phyloP scores from a whole-genome alignment of 495 filamentous ascomycete genomes.

The Penicillium cinerascens region DNA sequence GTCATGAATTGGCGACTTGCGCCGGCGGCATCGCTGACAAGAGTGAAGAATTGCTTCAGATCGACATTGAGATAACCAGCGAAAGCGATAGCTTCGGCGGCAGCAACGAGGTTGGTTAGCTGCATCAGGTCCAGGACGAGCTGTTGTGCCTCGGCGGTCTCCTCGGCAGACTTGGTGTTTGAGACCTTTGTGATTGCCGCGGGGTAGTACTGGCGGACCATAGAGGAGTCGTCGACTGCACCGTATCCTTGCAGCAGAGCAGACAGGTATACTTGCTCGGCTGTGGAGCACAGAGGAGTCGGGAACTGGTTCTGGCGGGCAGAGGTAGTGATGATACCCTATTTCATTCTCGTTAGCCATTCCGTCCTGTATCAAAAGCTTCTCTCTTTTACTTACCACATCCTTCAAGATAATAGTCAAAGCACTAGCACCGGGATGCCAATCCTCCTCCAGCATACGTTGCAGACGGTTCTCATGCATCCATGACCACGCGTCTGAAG shows the following conservation, averaged over 20 bases:
- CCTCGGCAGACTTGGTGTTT: slow-evolving; percentile 21
- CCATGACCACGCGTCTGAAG: slow-evolving; percentile 65
- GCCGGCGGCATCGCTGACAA: slow-evolving; percentile 70
- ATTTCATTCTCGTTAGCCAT: slow-evolving; percentile 5
- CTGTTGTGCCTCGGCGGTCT: slow-evolving; percentile 36
- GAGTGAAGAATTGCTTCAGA: slow-evolving; percentile 58
- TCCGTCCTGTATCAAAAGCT: background rate
- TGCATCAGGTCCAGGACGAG: slow-evolving; percentile 59
- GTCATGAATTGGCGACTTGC: slow-evolving; percentile 58
- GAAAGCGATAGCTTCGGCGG: slow-evolving; percentile 65
- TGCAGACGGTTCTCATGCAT: slow-evolving; percentile 77
- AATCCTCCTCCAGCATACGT: slow-evolving; percentile 65
- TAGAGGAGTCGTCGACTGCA: slow-evolving; percentile 64
- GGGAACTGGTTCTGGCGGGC: slow-evolving; percentile 58
- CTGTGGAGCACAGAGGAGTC: slow-evolving; percentile 64
- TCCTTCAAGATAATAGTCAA: slow-evolving; percentile 79
- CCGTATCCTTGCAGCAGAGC: slow-evolving; percentile 60
- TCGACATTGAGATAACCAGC: slow-evolving; percentile 61
- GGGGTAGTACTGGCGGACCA: slow-evolving; percentile 58
- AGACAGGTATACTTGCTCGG: slow-evolving; percentile 67
- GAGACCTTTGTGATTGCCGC: slow-evolving; percentile 37
- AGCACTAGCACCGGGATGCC: slow-evolving; percentile 62
- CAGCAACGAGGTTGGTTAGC: slow-evolving; percentile 61
- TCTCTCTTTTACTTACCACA: slow-evolving; percentile 40
- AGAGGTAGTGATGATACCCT: slow-evolving; percentile 71